Base-by-base conservation (phyloP, 495 filamentous ascomycete species). In the Aspergillus funiculosus region DNA sequence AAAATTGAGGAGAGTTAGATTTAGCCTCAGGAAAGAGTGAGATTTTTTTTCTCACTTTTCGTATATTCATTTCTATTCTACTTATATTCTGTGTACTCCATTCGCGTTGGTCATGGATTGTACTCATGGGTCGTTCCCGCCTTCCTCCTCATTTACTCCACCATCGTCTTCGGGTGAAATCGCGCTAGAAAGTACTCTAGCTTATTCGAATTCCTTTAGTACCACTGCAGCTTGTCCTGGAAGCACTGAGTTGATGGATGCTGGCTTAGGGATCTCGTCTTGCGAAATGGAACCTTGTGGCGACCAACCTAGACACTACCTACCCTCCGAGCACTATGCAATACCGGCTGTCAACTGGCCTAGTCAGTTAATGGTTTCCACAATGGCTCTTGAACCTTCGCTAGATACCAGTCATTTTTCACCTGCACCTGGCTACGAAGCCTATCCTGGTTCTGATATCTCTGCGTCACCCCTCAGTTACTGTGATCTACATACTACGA, bases 181-280 rank as follows among this genome's bases (percentile, higher is more conserved):
- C 8, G 36, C 50, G 39, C 13, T 57, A 27, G 53, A 58, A n/a
- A 34, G 41, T 32, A 29, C 45, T 24, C 39, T 52, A 21, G 20
- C 45, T 6, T 60, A 60, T 41, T 49, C 60, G 1, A 56, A 60
- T 3, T 53, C 56, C 0, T 43, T 53, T n/a, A 52, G 46, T 20
- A 31, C 51, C 19, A 38, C 38, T 1, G 26, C 53, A 14, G 38
- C 46, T 6, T 57, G 58, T 28, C 30, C 50, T 17, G 30, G 28
- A n/a, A 32, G 48, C 9, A 43, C 53, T 30, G 47, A 47, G 26
- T 28, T 50, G 9, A 7, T 46, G 8, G 29, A 32, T 34, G 7
- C 54, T 11, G 64, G 66, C 7, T 31, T 71, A n/a, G 69, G 66
- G 0, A 67, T 70, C 13, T 54, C 56, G n/a, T 42, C 52, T 29